Percentiles rank a stretch among this genome's conserved stretches.
Conservation (phyloP, 768 basidiomycete species). For the Daedalea quercina region DNA sequence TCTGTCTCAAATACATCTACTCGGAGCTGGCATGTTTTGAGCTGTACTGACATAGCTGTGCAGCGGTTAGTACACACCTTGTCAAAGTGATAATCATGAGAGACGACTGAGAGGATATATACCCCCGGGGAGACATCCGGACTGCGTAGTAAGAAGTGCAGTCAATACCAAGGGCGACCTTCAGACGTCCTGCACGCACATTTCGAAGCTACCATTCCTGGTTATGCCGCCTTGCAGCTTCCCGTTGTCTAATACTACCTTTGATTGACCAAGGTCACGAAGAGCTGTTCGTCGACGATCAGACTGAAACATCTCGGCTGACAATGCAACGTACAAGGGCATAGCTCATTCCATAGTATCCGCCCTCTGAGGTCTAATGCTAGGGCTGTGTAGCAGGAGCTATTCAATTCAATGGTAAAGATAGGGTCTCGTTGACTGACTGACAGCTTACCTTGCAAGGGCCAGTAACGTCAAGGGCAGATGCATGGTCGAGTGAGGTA, state of each 20-base stretch:
- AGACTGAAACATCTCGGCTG: neutral
- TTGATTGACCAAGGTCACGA: slow-evolving; percentile 44
- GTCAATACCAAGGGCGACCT: neutral
- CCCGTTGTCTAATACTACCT: slow-evolving; percentile 57
- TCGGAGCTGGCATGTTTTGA: slow-evolving; percentile 43
- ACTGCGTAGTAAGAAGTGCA: slow-evolving; percentile 31
- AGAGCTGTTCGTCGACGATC: slow-evolving; percentile 11
- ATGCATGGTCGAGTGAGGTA: slow-evolving; percentile 9
- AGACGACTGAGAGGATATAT: slow-evolving; percentile 59
- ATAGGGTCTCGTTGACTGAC: neutral
- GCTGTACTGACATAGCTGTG: too few species aligned
- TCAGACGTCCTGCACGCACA: slow-evolving; percentile 38
- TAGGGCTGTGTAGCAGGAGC: slow-evolving; percentile 21
- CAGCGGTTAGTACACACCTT: slow-evolving; percentile 48
- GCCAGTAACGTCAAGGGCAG: slow-evolving; percentile 11
- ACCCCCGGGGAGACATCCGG: slow-evolving; percentile 61
- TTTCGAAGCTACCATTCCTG: slow-evolving; percentile 54
- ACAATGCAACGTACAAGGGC: slow-evolving; percentile 39
- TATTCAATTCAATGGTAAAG: neutral
- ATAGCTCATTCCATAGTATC: slow-evolving; percentile 67
- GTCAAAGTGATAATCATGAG: slow-evolving; percentile 68
- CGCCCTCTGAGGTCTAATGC: slow-evolving; percentile 56
- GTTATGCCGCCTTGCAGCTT: slow-evolving; percentile 45
- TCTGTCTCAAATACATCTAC: slow-evolving; percentile 51
- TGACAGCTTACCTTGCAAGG: slow-evolving; percentile 10